Base-by-base conservation (phyloP, 2,329 filamentous ascomycete species). In the Clathrospora elynae region DNA sequence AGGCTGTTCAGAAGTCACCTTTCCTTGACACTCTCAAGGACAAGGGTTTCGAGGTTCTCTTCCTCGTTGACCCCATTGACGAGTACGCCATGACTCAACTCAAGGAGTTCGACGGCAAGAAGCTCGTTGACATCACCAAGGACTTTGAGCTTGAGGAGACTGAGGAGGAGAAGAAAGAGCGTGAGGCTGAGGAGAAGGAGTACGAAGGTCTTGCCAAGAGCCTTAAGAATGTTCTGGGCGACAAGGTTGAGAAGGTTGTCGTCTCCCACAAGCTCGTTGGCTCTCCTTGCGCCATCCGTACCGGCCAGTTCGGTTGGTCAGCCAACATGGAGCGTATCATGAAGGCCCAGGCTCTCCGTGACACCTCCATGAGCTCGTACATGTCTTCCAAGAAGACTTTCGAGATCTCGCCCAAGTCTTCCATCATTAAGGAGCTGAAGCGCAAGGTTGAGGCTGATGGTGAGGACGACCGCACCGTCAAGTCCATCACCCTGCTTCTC, bases 251-350 rank as follows among this genome's bases (percentile, higher is more conserved):
- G 89, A 99, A 99, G 87, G 93, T 99, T 26, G 91, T 99, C 56
- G 92, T 99, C 73, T 92, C 86, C 61, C 89, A 97, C 88, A 97
- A 97, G 87, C 86, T 99, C 49, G 84, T 88, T 64, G 88, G 87
- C 72, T 84, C 93, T 57, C 93, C 93, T 70, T 97, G 93, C 78
- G 93, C 93, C 73, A 97, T 99, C 83, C 92, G 93, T 76, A 99
- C 93, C 63, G 93, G 93, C 71, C 93, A 97, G 80, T 99, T 99
- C 76, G 93, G 93, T 78, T 99, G 93, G 93, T 97, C 92, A 45
- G 93, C 93, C 73, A 99, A 99, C 85, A 99, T 99, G 93, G 93
- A 99, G 85, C 93, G 93, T 82, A 99, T 99, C 86, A 99, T 99
- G 93, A 99, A 99, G 87, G 93, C 93, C 18, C 93, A 99, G 83